Evolutionary conservation across 2,329 filamentous ascomycete genomes (phyloP).

Genomic region (Beauveria scarabaeidicola): DNA sequence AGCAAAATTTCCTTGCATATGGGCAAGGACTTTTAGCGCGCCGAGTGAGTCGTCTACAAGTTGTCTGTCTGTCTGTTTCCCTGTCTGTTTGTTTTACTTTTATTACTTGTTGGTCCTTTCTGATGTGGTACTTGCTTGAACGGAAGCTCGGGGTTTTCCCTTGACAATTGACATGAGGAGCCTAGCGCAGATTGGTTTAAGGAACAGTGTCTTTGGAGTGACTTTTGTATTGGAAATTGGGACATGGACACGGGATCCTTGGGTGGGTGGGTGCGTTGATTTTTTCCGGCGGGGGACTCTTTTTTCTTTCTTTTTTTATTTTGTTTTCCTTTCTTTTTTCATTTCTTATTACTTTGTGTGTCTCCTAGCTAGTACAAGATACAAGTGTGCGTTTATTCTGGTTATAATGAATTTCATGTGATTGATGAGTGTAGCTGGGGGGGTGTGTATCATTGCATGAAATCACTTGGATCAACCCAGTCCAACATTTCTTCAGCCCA

Average conservation of each 20-base stretch:
- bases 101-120: background rate
- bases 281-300: background rate
- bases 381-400: background rate
- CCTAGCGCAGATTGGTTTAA: background rate
- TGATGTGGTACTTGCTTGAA: background rate
- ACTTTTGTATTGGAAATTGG: background rate
- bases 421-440: background rate
- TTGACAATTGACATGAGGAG: background rate
- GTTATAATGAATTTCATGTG: background rate
- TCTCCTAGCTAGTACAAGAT: background rate
- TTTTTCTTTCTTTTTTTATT: background rate
- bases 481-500: background rate
- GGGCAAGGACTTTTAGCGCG: background rate
- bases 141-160: no score
- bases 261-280: background rate
- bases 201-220: background rate
- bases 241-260: background rate
- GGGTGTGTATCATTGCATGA: background rate
- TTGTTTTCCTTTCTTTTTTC: no score
- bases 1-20: background rate
- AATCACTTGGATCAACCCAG: background rate
- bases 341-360: background rate
- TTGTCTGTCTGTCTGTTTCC: background rate
- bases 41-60: background rate
- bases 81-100: background rate